Evolutionary conservation across 805 yeast species (phyloP).

Genomic region (Ogataea ganodermae): DNA sequence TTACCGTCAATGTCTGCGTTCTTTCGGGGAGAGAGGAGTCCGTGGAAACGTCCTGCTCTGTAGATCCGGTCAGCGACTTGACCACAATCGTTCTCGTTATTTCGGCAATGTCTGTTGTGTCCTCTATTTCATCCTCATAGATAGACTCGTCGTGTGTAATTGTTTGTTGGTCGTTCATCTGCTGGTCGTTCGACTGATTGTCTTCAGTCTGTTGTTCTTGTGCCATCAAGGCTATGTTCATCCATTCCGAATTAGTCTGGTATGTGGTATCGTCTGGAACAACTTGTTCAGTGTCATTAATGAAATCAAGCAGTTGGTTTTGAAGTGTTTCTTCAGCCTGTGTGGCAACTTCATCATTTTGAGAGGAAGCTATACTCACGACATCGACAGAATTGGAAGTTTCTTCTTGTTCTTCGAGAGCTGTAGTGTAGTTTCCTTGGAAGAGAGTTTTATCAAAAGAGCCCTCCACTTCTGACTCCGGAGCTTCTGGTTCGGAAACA

Average conservation of each 20-base stretch:
- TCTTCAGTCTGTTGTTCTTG: conserved; percentile 5
- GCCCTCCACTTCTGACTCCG: conserved; percentile 6
- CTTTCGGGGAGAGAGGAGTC: background rate
- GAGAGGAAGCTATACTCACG: background rate
- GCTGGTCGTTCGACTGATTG: background rate
- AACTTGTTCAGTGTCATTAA: background rate
- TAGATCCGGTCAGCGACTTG: conserved; percentile 1
- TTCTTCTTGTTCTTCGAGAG: background rate
- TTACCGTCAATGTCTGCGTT: background rate
- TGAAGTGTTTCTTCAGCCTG: background rate
- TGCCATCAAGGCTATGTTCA: conserved; percentile 16
- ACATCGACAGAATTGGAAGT: background rate
- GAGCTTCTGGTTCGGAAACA: too few species aligned
- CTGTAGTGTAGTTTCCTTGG: conserved; percentile 4
- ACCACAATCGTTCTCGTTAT: conserved; percentile 11
- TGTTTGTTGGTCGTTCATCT: background rate
- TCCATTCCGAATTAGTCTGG: conserved; percentile 9
- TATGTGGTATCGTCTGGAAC: background rate
- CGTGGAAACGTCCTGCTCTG: conserved; percentile 2
- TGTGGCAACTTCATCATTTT: background rate
- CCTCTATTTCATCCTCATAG: conserved; percentile 15
- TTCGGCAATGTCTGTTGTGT: conserved; percentile 8
- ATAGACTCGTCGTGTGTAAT: conserved; percentile 2
- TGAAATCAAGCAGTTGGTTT: background rate
- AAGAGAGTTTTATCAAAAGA: conserved; percentile 1